A percentile compares a stretch with the other conserved stretches of the same genome.
These are phyloP conservation scores for Mycena filopes DNA, from an alignment of 768 basidiomycete genomes.

Conservation along the genomic window DNA sequence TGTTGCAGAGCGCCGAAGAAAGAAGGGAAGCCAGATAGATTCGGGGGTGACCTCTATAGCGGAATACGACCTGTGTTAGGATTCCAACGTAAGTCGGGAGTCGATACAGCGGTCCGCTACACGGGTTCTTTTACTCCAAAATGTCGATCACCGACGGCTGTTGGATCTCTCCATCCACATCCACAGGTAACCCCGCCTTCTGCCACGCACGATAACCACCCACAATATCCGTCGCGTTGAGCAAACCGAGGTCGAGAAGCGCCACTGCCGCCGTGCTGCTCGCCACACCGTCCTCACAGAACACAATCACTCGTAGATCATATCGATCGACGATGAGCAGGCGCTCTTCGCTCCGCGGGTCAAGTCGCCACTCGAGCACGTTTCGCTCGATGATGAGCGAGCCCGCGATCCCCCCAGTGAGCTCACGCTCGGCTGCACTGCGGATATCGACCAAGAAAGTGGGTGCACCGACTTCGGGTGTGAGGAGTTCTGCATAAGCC, in stretches of 20 bases:
- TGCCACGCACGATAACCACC: constrained; percentile 83
- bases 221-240: constrained; percentile 81
- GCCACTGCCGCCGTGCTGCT: constrained; percentile 74
- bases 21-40: no score
- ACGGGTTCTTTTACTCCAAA: constrained; percentile 8
- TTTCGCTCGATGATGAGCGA: constrained; percentile 82
- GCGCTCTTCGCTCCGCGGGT: constrained; percentile 70
- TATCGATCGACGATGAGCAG: constrained; percentile 78
- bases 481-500: constrained; percentile 70
- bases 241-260: constrained; percentile 74
- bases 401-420: constrained; percentile 70
- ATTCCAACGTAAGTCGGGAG: no score
- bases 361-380: constrained; percentile 83
- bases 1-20: no score
- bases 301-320: constrained; percentile 77
- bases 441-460: constrained; percentile 85
- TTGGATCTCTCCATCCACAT: constrained; percentile 36
- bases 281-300: constrained; percentile 76
- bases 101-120: no score
- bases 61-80: no score
- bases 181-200: constrained; percentile 70
- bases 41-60: no score
- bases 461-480: constrained; percentile 63
- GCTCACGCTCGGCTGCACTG: constrained; percentile 66
- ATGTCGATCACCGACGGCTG: constrained; percentile 22